phyloP scores from a whole-genome alignment of 2,329 filamentous ascomycete genomes.

The Pseudocercospora macadamiae region DNA sequence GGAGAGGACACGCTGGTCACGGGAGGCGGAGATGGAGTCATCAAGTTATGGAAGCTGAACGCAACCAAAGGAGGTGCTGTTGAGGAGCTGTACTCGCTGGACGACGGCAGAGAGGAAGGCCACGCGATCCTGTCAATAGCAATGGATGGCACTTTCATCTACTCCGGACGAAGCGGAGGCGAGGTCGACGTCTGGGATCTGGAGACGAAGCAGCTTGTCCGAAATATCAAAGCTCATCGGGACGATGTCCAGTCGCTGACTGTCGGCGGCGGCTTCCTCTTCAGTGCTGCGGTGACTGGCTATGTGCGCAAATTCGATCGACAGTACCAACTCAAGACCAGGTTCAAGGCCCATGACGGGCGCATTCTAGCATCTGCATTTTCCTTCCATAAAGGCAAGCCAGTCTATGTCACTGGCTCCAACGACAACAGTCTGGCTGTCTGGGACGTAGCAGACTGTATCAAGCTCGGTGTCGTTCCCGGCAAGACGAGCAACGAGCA shows the following conservation, averaged over 20 bases:
- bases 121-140: conserved; percentile 74
- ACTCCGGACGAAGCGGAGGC: conserved; percentile 84
- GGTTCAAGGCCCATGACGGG: conserved; percentile 82
- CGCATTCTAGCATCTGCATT: conserved; percentile 84
- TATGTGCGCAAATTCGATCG: conserved; percentile 72
- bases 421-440: conserved; percentile 89
- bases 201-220: conserved; percentile 86
- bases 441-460: conserved; percentile 73
- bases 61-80: conserved; percentile 63
- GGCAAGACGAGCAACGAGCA: conserved; percentile 64
- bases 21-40: conserved; percentile 88
- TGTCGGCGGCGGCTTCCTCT: conserved; percentile 81
- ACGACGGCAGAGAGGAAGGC: conserved; percentile 61
- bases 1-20: conserved; percentile 82
- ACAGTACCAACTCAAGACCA: conserved; percentile 77
- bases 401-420: conserved; percentile 91
- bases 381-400: conserved; percentile 68
- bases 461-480: conserved; percentile 47
- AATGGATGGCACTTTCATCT: conserved; percentile 88
- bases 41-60: conserved; percentile 88
- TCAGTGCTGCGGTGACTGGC: conserved; percentile 89
- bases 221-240: conserved; percentile 79
- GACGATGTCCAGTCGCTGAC: conserved; percentile 85
- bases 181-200: conserved; percentile 96
- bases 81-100: conserved; percentile 67